Evolutionary conservation across 192 early-diverging fungal genomes (phyloP).

Genomic region (Helicostylum pulchrum): DNA sequence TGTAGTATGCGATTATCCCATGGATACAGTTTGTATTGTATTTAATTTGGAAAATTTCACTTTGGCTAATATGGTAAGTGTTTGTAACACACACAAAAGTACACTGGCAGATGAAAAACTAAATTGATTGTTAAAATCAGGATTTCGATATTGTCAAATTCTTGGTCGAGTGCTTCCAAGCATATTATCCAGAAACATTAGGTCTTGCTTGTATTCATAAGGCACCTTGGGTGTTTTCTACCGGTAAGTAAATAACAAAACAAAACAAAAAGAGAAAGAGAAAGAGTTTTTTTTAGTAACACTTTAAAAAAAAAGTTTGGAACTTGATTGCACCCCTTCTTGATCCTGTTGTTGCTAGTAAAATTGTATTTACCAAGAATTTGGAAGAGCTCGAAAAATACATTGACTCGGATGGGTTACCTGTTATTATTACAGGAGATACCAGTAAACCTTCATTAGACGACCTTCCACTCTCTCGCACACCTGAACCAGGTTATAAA

Average conservation of each 20-base stretch:
- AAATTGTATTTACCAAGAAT: constrained; percentile 72
- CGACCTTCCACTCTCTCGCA: too few species aligned
- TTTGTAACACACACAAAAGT: background rate
- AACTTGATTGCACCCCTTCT: constrained; percentile 76
- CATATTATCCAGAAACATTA: constrained; percentile 87
- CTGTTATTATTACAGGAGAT: constrained; percentile 57
- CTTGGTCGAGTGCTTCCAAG: constrained; percentile 73
- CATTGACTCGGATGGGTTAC: constrained; percentile 60
- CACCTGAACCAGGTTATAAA: too few species aligned
- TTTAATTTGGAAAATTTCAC: constrained; percentile 81
- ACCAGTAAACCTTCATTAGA: background rate
- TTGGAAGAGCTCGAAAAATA: constrained; percentile 60
- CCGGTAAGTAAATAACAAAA: constrained; percentile 14
- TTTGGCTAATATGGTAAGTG: constrained; percentile 59
- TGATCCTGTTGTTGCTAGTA: constrained; percentile 86
- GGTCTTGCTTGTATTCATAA: constrained; percentile 78
- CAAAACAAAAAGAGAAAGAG: too few species aligned
- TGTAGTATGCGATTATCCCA: constrained; percentile 57
- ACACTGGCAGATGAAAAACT: background rate
- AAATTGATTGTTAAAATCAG: constrained; percentile 22
- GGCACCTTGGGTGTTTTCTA: constrained; percentile 85
- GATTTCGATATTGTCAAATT: constrained; percentile 75
- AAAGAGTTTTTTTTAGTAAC: background rate
- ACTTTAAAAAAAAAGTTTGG: constrained; percentile 56
- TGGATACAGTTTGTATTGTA: constrained; percentile 69